These are phyloP conservation scores for Cynanchum wilfordii DNA, from an alignment of 257 asterid genomes.

Conservation along the genomic window DNA sequence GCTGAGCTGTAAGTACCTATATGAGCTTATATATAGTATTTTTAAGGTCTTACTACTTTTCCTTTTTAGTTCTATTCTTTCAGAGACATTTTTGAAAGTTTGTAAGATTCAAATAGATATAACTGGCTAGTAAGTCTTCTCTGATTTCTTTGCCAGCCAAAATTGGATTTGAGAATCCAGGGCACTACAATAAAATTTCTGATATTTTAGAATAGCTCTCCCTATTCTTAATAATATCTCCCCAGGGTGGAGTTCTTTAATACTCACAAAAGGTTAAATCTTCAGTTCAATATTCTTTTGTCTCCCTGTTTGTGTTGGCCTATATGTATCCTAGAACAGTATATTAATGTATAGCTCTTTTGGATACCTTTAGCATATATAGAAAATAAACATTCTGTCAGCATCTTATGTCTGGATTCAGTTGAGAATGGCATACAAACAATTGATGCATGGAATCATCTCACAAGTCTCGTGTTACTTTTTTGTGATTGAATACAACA, in stretches of 20 bases:
- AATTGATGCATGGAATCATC: conserved; percentile 3
- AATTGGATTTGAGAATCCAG: too few relatives aligned
- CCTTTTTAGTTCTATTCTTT: not conserved
- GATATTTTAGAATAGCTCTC: not conserved
- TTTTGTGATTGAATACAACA: conserved; percentile 23
- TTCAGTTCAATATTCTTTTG: not conserved
- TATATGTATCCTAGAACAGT: not conserved
- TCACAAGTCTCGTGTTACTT: conserved; percentile 13
- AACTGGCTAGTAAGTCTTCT: not conserved
- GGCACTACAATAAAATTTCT: too few relatives aligned
- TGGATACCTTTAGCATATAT: not conserved
- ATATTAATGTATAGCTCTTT: not conserved
- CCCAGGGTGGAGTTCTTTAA: not conserved
- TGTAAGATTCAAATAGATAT: not conserved
- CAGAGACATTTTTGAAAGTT: not conserved
- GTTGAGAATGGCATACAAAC: not conserved
- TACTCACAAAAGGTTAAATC: not conserved
- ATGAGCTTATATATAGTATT: not conserved
- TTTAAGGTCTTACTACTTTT: not conserved
- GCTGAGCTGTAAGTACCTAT: too few relatives aligned
- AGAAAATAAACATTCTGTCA: not conserved
- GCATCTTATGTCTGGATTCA: not conserved
- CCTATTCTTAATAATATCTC: not conserved
- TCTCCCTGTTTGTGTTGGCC: not conserved
- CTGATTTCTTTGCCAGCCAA: not conserved